Conservation (phyloP, 305 asterid species). For the Fraxinus sp. region DNA sequence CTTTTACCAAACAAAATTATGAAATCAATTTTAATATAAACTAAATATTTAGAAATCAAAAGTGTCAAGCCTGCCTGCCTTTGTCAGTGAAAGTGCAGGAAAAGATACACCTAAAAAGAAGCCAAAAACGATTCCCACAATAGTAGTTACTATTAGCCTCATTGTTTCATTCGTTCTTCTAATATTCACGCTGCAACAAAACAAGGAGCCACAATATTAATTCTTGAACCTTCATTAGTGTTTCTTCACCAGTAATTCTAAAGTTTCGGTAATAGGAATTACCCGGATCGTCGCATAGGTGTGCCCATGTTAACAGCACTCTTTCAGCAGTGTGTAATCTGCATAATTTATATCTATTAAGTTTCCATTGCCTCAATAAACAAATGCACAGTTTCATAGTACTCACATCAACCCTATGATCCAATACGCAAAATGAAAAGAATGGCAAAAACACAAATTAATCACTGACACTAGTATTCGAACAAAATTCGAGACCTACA, state of each 20-base stretch:
- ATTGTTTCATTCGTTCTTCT: constrained; percentile 70
- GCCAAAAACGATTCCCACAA: constrained; percentile 69
- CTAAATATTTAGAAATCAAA: not conserved
- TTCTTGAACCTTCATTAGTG: not conserved
- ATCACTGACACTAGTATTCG: not conserved
- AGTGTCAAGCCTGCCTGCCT: constrained; percentile 48
- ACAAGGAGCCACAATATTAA: constrained; percentile 23
- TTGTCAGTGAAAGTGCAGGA: constrained; percentile 59
- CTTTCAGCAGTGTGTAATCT: constrained; percentile 29
- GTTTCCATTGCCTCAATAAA: constrained; percentile 26
- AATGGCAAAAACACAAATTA: not conserved
- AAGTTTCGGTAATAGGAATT: not conserved
- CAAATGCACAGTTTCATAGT: constrained; percentile 20
- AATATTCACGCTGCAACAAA: constrained; percentile 40
- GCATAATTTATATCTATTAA: constrained; percentile 26
- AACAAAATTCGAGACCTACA: not conserved
- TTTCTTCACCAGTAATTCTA: not conserved
- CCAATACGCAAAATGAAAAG: not conserved
- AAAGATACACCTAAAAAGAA: constrained; percentile 81
- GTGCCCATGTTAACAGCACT: constrained; percentile 46
- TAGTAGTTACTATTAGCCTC: constrained; percentile 68
- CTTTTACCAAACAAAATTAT: not conserved
- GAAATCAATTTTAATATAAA: not conserved
- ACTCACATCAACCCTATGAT: constrained; percentile 18
- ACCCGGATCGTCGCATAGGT: constrained; percentile 37